phyloP scores from a whole-genome alignment of 2,329 filamentous ascomycete species.

The Microsporum canis region DNA sequence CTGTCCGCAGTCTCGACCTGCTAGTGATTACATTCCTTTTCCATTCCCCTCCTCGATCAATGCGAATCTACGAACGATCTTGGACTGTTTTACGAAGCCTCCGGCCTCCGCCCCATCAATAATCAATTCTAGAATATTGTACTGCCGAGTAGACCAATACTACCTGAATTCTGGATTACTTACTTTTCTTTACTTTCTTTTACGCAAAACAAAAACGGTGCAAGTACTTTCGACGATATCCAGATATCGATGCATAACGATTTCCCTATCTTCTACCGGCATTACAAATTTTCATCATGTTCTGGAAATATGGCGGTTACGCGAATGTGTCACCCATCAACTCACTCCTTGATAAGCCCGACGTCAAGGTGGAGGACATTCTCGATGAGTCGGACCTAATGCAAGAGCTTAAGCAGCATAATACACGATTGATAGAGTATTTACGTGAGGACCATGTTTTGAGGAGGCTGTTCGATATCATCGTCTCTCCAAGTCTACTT shows the following conservation, averaged over 20 bases:
- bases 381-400: conserved; percentile 93
- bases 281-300: conserved; percentile 57
- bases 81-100: neutral
- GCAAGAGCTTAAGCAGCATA: conserved; percentile 96
- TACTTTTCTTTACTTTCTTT: neutral
- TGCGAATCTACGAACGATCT: neutral
- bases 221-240: neutral
- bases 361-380: conserved; percentile 89
- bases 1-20: too few species aligned
- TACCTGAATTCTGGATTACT: neutral
- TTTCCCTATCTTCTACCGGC: neutral
- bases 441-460: conserved; percentile 78
- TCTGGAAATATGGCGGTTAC: conserved; percentile 99
- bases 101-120: neutral
- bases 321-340: conserved; percentile 95
- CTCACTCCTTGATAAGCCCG: conserved; percentile 86
- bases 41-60: neutral
- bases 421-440: conserved; percentile 94
- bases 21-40: too few species aligned
- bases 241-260: conserved; percentile 4
- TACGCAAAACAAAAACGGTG: neutral
- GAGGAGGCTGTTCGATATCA: conserved; percentile 77
- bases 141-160: neutral
- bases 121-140: conserved; percentile 1
- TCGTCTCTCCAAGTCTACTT: conserved; percentile 59